Percentiles rank a stretch among this genome's conserved stretches.
Conservation (phyloP, 2,329 filamentous ascomycete genomes). For the Ambrosiella xylebori region DNA sequence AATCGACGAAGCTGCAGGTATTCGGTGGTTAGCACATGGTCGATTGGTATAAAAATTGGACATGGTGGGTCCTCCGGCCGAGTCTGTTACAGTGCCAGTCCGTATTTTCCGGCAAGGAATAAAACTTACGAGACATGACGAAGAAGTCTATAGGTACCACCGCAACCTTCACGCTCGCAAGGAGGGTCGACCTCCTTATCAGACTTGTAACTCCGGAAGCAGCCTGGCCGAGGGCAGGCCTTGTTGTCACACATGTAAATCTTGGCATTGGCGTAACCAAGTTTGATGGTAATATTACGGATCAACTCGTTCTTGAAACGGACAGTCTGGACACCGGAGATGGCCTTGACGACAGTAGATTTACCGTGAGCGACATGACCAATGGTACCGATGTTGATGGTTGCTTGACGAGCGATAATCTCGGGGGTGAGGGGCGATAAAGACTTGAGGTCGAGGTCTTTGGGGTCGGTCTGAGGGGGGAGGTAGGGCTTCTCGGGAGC, state of each 20-base stretch:
- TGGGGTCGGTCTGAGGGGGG: slow-evolving; percentile 85
- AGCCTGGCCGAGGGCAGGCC: slow-evolving; percentile 81
- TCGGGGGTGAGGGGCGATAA: slow-evolving; percentile 81
- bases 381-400: slow-evolving; percentile 97
- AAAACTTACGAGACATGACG: slow-evolving; percentile 74
- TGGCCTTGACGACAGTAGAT: slow-evolving; percentile 96
- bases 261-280: slow-evolving; percentile 98
- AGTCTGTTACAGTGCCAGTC: neutral
- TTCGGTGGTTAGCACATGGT: slow-evolving; percentile 15
- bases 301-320: slow-evolving; percentile 99
- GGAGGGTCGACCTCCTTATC: slow-evolving; percentile 96
- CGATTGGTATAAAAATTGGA: neutral
- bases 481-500: slow-evolving; percentile 32
- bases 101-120: neutral
- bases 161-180: slow-evolving; percentile 85
- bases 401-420: slow-evolving; percentile 94
- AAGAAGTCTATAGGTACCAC: slow-evolving; percentile 70
- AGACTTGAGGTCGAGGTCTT: slow-evolving; percentile 64
- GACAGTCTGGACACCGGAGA: slow-evolving; percentile 96
- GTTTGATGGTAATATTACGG: slow-evolving; percentile 98
- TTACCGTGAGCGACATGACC: slow-evolving; percentile 98
- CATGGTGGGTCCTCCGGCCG: neutral
- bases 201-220: slow-evolving; percentile 94
- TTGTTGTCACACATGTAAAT: slow-evolving; percentile 96
- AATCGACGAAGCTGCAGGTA: slow-evolving; percentile 69